A percentile compares a stretch with the other conserved stretches of the same genome.
phyloP scores from a whole-genome alignment of 306 rosid genomes.

The Hippophae gyantsensis region DNA sequence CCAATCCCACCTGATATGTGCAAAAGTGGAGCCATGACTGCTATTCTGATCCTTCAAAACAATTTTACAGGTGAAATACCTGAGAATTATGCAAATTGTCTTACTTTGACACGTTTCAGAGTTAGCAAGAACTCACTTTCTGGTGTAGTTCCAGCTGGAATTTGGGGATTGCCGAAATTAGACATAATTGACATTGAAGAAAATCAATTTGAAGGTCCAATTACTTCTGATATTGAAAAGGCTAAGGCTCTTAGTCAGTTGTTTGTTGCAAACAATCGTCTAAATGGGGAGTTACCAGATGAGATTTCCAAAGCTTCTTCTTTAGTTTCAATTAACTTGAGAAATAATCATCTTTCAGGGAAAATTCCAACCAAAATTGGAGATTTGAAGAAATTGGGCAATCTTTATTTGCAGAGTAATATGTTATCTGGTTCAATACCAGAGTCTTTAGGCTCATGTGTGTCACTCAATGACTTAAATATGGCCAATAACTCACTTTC shows the following conservation, averaged over 20 bases:
- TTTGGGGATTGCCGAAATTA: constrained; percentile 69
- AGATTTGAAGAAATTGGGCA: constrained; percentile 35
- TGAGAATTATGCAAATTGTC: constrained; percentile 39
- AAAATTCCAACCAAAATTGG: constrained; percentile 50
- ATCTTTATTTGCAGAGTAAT: constrained; percentile 47
- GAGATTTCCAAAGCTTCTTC: constrained; percentile 48
- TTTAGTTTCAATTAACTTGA: constrained; percentile 37
- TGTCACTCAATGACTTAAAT: constrained; percentile 38
- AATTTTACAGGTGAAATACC: constrained; percentile 78
- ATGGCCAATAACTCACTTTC: constrained; percentile 45
- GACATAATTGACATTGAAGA: constrained; percentile 45
- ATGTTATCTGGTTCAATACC: constrained; percentile 56
- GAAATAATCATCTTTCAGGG: constrained; percentile 49
- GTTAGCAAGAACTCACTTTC: constrained; percentile 65
- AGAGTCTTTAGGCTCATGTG: constrained; percentile 45
- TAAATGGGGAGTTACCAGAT: constrained; percentile 51
- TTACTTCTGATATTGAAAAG: constrained; percentile 40
- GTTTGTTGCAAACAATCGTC: constrained; percentile 32
- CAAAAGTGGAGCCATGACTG: constrained; percentile 37
- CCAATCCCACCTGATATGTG: constrained; percentile 86
- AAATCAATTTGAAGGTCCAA: constrained; percentile 56
- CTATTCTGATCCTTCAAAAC: constrained; percentile 55
- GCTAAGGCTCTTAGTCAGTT: constrained; percentile 44
- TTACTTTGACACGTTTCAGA: constrained; percentile 43
- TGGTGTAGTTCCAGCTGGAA: constrained; percentile 49